Evolutionary conservation across 495 filamentous ascomycete species (phyloP), one percentile per base, ranked within the genome.

Genomic region (Viridothelium virens): DNA sequence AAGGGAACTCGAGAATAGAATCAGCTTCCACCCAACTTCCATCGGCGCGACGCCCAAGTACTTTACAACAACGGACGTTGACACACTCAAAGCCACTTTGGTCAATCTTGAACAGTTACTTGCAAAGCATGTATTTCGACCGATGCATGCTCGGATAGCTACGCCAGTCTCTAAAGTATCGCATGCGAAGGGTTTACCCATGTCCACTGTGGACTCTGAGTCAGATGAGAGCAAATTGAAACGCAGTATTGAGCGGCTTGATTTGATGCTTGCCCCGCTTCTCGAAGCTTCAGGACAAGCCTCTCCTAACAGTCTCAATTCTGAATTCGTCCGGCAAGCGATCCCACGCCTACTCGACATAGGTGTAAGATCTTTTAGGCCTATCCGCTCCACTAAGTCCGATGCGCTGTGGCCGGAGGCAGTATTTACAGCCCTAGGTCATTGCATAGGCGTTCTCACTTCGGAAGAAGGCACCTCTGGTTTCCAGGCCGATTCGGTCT

Each of bases 51-150:
- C 25, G 25, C 25, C 25, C 25, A 25, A 25, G 25, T 25, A 25
- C 25, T 25, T 1, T 53, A 53, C 1, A 11, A 50, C 61, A 66
- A 12, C 63, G 10, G 63, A 66, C 53, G 39, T 65, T 1, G 41
- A 62, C 61, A 18, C 18, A 1, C 53, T n/a, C 16, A 67, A 38
- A 41, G 50, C 4, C 79, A 79, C 79, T 46, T 69, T 38, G 63
- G 69, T 62, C 71, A 79, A 59, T 9, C 71, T 95, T 3, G 86
- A 90, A 65, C 80, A 81, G 1, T 78, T 91, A 25, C 71, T 92
- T 63, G 82, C 84, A n/a, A 81, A 82, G 37, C 87, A 91, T 77
- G 79, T 95, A 38, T 80, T 95, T 25, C 18, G 36, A 36, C 53
- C 53, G 36, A 75, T 87, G 2, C 90, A 90, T 3, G 83, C 86